phyloP scores from a whole-genome alignment of 164 flowering plant genomes.

The Magnolia officinalis region DNA sequence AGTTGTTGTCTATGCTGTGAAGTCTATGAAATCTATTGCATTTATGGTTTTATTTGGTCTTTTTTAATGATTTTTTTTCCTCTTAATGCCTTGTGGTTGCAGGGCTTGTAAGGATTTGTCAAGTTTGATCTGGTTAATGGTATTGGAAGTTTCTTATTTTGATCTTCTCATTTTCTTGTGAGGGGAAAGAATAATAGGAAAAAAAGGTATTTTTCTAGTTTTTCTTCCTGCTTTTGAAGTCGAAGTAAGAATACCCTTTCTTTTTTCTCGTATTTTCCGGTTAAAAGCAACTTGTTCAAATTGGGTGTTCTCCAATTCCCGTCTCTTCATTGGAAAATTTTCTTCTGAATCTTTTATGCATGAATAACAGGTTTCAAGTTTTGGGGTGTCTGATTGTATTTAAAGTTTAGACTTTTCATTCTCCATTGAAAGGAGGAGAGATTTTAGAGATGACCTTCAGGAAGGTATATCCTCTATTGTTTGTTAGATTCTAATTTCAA shows the following conservation, averaged over 20 bases:
- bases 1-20: too few relatives aligned
- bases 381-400: constrained; percentile 1
- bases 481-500: neutral
- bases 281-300: neutral
- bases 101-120: neutral
- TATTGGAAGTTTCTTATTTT: neutral
- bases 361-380: constrained; percentile 6
- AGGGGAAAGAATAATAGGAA: neutral
- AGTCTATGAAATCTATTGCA: neutral
- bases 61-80: neutral
- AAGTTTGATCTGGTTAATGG: neutral
- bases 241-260: neutral
- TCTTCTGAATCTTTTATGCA: neutral
- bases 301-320: neutral
- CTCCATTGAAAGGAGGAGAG: neutral
- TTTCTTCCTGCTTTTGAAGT: neutral
- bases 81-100: neutral
- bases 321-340: neutral
- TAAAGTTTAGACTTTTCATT: neutral
- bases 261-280: neutral
- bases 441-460: constrained; percentile 17
- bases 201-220: neutral
- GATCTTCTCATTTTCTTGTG: neutral
- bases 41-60: neutral
- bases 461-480: constrained; percentile 11